Evolutionary conservation across 768 basidiomycete genomes (phyloP).

Genomic region (Mycena albidolilacea): DNA sequence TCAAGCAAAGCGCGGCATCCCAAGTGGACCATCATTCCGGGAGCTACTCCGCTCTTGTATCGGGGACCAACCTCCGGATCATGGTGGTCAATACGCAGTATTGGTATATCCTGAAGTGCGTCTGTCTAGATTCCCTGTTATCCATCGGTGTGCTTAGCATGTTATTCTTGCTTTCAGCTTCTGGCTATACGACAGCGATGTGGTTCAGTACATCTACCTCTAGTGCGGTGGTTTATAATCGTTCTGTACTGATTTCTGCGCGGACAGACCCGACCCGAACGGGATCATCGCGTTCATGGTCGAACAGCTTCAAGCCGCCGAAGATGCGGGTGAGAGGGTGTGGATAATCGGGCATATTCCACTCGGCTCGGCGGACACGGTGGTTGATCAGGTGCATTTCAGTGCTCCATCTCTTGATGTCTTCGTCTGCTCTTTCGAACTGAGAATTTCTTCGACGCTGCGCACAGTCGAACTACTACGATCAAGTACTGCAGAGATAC

Average conservation of each 20-base stretch:
- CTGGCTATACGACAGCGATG: constrained; percentile 58
- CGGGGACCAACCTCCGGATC: constrained; percentile 52
- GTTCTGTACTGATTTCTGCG: no score
- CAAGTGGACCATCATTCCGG: constrained; percentile 51
- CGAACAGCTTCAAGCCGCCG: constrained; percentile 54
- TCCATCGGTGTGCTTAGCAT: no score
- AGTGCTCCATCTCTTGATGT: no score
- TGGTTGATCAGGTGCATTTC: constrained; percentile 39
- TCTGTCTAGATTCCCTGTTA: background rate
- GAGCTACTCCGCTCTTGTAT: constrained; percentile 51
- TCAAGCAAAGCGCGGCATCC: constrained; percentile 45
- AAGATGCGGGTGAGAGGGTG: constrained; percentile 53
- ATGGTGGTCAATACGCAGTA: constrained; percentile 59
- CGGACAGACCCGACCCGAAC: constrained; percentile 54
- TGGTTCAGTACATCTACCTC: constrained; percentile 44
- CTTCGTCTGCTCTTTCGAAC: background rate
- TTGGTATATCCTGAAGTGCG: constrained; percentile 56
- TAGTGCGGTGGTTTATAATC: background rate
- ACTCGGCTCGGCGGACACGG: constrained; percentile 48
- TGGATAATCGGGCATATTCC: constrained; percentile 60
- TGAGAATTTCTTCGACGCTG: background rate
- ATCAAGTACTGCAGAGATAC: constrained; percentile 60
- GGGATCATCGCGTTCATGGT: constrained; percentile 58
- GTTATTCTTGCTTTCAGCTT: constrained; percentile 41
- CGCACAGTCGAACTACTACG: constrained; percentile 56